Evolutionary conservation across 768 basidiomycete genomes (phyloP).

Genomic region (Boletellus emodensis): DNA sequence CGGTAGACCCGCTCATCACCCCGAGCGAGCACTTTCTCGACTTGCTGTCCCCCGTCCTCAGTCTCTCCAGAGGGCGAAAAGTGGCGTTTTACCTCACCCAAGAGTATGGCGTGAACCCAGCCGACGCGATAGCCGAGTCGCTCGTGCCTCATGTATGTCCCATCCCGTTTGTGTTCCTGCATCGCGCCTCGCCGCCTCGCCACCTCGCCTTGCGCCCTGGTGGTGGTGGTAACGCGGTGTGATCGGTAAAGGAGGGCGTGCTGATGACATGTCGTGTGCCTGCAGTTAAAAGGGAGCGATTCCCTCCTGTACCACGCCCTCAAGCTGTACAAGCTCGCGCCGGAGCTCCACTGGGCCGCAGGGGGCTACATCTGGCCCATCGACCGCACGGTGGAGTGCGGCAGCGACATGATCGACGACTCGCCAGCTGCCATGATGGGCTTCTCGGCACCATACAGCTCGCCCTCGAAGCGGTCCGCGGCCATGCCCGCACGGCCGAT

Average conservation of each 20-base stretch:
- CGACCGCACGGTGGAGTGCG: slow-evolving; percentile 64
- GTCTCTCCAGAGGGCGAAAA: slow-evolving; percentile 64
- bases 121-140: slow-evolving; percentile 63
- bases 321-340: slow-evolving; percentile 69
- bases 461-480: slow-evolving; percentile 21
- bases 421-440: slow-evolving; percentile 22
- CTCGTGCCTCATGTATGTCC: slow-evolving; percentile 64
- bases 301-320: slow-evolving; percentile 71
- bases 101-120: slow-evolving; percentile 68
- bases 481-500: slow-evolving; percentile 40
- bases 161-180: slow-evolving; percentile 4
- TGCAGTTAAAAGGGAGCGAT: slow-evolving; percentile 76
- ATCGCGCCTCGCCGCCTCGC: slow-evolving; percentile 6
- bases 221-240: slow-evolving; percentile 3
- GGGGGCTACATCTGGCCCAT: slow-evolving; percentile 81
- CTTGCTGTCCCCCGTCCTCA: slow-evolving; percentile 65
- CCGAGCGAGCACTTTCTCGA: slow-evolving; percentile 77
- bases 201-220: background rate
- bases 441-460: slow-evolving; percentile 21
- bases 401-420: slow-evolving; percentile 38
- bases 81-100: slow-evolving; percentile 70
- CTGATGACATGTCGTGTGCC: slow-evolving; percentile 10
- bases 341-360: slow-evolving; percentile 77
- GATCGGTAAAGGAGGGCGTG: slow-evolving; percentile 5
- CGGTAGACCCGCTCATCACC: slow-evolving; percentile 60